Percentiles rank a stretch among this genome's conserved stretches.
These are phyloP conservation scores for Vanrija sp. DNA, from an alignment of 1,284 basidiomycete genomes.

Conservation along the genomic window DNA sequence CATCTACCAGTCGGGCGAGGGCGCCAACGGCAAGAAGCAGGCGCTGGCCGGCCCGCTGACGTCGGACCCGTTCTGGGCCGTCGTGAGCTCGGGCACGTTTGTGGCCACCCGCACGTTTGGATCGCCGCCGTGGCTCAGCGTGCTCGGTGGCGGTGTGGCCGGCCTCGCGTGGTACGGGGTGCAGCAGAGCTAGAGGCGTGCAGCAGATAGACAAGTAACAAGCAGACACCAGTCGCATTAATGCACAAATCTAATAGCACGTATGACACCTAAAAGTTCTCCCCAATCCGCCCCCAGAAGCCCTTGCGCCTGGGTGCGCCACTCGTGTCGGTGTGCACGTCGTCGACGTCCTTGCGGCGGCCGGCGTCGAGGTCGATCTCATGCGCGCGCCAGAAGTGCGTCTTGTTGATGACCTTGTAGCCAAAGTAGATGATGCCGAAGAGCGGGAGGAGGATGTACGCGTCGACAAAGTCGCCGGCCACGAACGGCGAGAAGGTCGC, in stretches of 20 bases:
- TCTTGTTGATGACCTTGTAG: constrained; percentile 21
- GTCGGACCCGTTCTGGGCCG: constrained; percentile 52
- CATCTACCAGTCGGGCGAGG: constrained; percentile 39
- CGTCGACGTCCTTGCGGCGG: constrained; percentile 15
- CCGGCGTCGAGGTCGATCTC: constrained; percentile 21
- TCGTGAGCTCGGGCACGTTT: constrained; percentile 44
- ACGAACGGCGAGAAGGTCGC: constrained; percentile 9
- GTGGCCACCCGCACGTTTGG: constrained; percentile 43
- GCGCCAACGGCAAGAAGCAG: constrained; percentile 18
- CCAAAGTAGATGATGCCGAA: constrained; percentile 19
- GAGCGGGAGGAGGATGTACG: constrained; percentile 24
- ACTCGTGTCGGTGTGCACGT: neutral
- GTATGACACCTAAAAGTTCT: too few species aligned
- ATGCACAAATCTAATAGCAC: too few species aligned
- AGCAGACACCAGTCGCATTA: too few species aligned
- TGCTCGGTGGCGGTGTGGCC: constrained; percentile 45
- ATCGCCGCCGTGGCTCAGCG: constrained; percentile 45
- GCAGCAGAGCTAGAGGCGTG: neutral
- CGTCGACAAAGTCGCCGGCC: constrained; percentile 22
- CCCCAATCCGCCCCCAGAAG: too few species aligned
- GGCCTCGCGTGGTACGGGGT: constrained; percentile 52
- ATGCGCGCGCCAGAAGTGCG: constrained; percentile 10
- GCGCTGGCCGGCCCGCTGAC: constrained; percentile 42
- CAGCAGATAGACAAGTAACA: neutral
- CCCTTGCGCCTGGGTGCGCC: too few species aligned